Base-by-base conservation (phyloP, 2,329 filamentous ascomycete species). In the Orbilia ellipsospora region DNA sequence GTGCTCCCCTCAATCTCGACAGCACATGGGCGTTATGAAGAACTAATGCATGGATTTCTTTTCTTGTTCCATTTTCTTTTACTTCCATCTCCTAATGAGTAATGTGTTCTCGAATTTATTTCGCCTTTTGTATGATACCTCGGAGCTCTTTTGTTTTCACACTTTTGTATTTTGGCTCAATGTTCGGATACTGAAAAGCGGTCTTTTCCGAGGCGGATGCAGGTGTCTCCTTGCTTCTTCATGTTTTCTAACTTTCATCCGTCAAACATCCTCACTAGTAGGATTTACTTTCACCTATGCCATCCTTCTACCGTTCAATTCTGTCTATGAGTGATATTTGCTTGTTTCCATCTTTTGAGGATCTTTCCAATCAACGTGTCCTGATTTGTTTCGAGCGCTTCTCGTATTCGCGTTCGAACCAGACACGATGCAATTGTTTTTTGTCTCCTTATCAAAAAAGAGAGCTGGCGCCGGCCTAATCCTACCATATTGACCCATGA, bases 201-300 rank as follows among this genome's bases (percentile, higher is more conserved):
- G 59, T 72, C 59, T 44, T 72, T 72, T 52, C 60, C 60, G 59
- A 59, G 67, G 59, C 67, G 67, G 57, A 72, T 72, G 67, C 61
- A 26, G 69, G 69, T 63, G 69, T 74, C 62, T 44, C 63, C 42
- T 54, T 61, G 50, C 45, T 28, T 40, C 61, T 20, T 59, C 54
- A 13, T 31, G 16, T 57, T 40, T 42, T 26, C 16, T 36, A 36
- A 36, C 10, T 36, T 36, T 36, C 31, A 36, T 36, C 31, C 10
- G 10, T 10, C 31, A 36, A 36, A 10, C 31, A 36, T 36, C 31
- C 31, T 36, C 31, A 36, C 31, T 10, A 36, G 60, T 45, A 62
- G 55, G 44, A 48, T 48, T 18, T 48, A 7, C 13, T 48, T 18
- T n/a, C 44, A 10, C 5, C 31, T 7, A n/a, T 48, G 7, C 13